phyloP scores from a whole-genome alignment of 2,329 filamentous ascomycete species.

The Diaporthe sp. region DNA sequence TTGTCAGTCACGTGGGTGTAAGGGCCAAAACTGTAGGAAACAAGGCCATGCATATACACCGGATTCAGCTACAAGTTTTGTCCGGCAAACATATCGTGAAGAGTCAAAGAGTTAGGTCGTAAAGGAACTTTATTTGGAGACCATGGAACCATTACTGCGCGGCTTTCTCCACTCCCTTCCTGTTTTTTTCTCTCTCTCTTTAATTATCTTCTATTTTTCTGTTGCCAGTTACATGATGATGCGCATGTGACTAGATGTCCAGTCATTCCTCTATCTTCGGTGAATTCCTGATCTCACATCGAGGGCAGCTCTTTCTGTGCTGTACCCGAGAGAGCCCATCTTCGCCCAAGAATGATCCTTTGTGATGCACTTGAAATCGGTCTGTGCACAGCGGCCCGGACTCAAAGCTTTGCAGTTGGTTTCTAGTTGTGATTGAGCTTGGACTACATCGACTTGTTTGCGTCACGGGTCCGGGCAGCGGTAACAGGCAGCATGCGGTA shows the following conservation, averaged over 20 bases:
- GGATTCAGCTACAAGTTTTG: too few species aligned
- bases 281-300: background rate
- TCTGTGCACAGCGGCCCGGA: background rate
- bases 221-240: background rate
- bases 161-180: background rate
- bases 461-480: background rate
- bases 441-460: background rate
- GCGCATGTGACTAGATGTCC: background rate
- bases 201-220: too few species aligned
- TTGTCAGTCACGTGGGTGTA: too few species aligned
- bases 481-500: background rate
- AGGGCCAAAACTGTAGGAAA: too few species aligned
- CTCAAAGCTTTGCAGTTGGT: background rate
- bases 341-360: background rate
- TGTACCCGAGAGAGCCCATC: background rate
- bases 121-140: too few species aligned
- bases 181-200: too few species aligned
- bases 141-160: background rate
- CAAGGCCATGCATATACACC: too few species aligned
- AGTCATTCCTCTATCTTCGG: background rate
- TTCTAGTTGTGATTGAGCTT: background rate
- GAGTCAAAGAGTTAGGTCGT: too few species aligned
- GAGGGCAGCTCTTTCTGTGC: background rate
- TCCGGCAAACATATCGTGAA: too few species aligned
- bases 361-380: background rate